Percentiles rank a stretch among this genome's conserved stretches.
Evolutionary conservation across 192 early-diverging fungal species (phyloP).

Genomic region (Chytriomyces sp.): DNA sequence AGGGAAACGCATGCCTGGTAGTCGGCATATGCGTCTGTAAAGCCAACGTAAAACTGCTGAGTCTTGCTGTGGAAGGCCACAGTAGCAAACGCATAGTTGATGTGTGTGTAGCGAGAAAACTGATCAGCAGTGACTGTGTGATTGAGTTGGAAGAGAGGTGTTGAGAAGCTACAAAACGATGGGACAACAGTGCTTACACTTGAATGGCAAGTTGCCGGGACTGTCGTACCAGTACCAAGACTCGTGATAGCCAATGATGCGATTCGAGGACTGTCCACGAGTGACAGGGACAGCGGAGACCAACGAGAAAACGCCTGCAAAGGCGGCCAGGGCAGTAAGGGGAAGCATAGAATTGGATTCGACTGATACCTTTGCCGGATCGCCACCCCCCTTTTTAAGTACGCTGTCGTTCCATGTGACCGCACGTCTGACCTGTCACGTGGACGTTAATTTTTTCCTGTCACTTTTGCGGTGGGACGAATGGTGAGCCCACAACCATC

Average conservation of each 20-base stretch:
- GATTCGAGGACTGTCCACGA: neutral
- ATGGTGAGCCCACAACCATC: too few species aligned
- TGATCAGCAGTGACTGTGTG: too few species aligned
- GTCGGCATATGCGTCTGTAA: slow-evolving; percentile 24
- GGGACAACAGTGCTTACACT: neutral
- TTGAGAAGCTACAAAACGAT: too few species aligned
- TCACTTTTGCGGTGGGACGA: too few species aligned
- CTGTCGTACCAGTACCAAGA: slow-evolving; percentile 21
- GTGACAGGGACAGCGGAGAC: neutral
- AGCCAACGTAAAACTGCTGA: slow-evolving; percentile 26
- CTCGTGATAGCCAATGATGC: slow-evolving; percentile 14
- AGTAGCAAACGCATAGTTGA: slow-evolving; percentile 69
- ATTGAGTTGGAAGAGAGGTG: too few species aligned
- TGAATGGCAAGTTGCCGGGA: slow-evolving; percentile 5
- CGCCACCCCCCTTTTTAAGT: neutral
- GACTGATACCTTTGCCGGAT: neutral
- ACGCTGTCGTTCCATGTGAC: neutral
- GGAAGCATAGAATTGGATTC: neutral
- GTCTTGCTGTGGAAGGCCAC: slow-evolving; percentile 40
- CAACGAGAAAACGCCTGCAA: neutral
- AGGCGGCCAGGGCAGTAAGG: neutral
- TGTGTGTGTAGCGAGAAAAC: slow-evolving; percentile 69
- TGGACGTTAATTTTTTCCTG: too few species aligned
- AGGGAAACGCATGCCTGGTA: slow-evolving; percentile 22
- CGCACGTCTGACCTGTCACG: neutral